Percentiles rank a stretch among this genome's conserved stretches.
Evolutionary conservation across 179 eudicot genomes (phyloP).

Genomic region (Carnegiea gigantea): DNA sequence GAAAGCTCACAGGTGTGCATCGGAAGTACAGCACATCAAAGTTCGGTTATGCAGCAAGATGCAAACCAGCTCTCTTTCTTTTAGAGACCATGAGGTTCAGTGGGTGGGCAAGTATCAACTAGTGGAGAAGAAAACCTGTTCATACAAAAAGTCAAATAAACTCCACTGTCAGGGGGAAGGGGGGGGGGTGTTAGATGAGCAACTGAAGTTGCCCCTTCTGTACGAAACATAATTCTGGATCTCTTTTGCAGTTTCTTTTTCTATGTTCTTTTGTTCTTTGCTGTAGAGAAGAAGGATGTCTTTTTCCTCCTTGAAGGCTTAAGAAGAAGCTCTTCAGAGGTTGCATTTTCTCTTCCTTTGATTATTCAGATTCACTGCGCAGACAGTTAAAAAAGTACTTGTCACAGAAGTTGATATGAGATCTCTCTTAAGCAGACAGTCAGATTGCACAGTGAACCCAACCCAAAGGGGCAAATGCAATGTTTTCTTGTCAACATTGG

Average conservation of each 20-base stretch:
- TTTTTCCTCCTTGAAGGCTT: not conserved
- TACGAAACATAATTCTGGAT: not conserved
- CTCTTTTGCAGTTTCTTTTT: not conserved
- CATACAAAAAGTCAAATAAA: slow-evolving; percentile 1
- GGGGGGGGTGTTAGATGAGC: slow-evolving; percentile 27
- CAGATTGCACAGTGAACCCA: too few relatives aligned
- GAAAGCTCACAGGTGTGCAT: slow-evolving; percentile 66
- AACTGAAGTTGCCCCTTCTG: slow-evolving; percentile 40
- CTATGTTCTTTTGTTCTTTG: not conserved
- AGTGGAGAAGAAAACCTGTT: not conserved
- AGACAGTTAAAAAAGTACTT: too few relatives aligned
- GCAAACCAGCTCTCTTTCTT: slow-evolving; percentile 60
- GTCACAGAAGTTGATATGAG: too few relatives aligned
- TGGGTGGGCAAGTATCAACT: slow-evolving; percentile 22
- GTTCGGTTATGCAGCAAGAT: slow-evolving; percentile 58
- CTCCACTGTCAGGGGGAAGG: slow-evolving; percentile 3
- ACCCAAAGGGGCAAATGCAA: too few relatives aligned
- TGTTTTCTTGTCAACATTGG: too few relatives aligned
- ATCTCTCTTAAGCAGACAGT: too few relatives aligned
- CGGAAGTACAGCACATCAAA: slow-evolving; percentile 63
- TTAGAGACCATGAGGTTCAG: slow-evolving; percentile 30
- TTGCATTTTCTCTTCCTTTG: too few relatives aligned
- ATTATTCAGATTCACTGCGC: too few relatives aligned
- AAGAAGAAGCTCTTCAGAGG: not conserved
- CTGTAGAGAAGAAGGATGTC: not conserved